Conservation (phyloP, 2,329 filamentous ascomycete genomes). For the Cladosporium sp. region DNA sequence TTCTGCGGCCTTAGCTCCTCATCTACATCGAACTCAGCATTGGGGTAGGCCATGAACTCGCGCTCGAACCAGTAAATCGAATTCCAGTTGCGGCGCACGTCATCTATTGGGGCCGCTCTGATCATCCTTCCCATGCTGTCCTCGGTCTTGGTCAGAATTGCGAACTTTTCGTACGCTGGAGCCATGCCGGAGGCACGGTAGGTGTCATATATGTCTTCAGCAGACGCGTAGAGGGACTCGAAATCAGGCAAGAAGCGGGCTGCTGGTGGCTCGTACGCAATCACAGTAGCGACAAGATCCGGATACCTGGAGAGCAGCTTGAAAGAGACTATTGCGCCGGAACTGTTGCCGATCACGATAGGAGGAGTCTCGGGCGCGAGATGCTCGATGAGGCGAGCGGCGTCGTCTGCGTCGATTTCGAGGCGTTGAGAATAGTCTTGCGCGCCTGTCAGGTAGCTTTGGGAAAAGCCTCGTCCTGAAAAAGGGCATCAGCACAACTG, state of each 20-base stretch:
- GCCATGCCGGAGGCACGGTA: slow-evolving; percentile 23
- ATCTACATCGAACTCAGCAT: slow-evolving; percentile 22
- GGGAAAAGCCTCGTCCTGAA: slow-evolving; percentile 26
- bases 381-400: slow-evolving; percentile 25
- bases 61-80: slow-evolving; percentile 25
- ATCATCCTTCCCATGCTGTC: background rate
- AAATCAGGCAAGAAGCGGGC: slow-evolving; percentile 22
- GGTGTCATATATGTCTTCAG: slow-evolving; percentile 19
- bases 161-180: slow-evolving; percentile 24
- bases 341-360: slow-evolving; percentile 23
- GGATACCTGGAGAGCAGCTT: slow-evolving; percentile 22
- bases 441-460: slow-evolving; percentile 24
- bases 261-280: slow-evolving; percentile 26
- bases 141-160: slow-evolving; percentile 22
- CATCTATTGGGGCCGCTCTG: slow-evolving; percentile 8
- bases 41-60: slow-evolving; percentile 23
- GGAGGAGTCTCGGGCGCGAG: slow-evolving; percentile 16
- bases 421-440: slow-evolving; percentile 36
- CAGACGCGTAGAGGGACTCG: slow-evolving; percentile 16
- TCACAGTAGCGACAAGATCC: slow-evolving; percentile 19
- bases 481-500: background rate
- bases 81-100: slow-evolving; percentile 16
- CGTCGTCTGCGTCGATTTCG: slow-evolving; percentile 38
- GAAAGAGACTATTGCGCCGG: slow-evolving; percentile 22
- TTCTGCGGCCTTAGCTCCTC: slow-evolving; percentile 19